Conservation (phyloP, 257 asterid species). For the Nicotiana sylvestris region DNA sequence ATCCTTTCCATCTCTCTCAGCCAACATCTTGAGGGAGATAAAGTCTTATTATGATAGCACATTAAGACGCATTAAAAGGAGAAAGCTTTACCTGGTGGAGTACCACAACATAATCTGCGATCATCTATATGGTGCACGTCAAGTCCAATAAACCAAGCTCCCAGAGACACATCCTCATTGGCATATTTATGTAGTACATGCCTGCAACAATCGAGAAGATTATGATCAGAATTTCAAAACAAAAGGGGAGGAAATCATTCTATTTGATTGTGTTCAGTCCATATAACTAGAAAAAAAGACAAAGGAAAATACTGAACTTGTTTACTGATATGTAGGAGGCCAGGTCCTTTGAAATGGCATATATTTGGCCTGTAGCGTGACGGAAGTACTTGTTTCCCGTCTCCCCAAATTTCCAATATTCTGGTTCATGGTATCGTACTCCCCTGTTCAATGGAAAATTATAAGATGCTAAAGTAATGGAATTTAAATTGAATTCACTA, state of each 20-base stretch:
- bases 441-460: constrained; percentile 47
- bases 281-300: neutral
- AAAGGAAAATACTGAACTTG: constrained; percentile 43
- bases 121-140: constrained; percentile 81
- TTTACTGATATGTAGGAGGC: constrained; percentile 69
- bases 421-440: constrained; percentile 91
- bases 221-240: constrained; percentile 4
- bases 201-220: constrained; percentile 30
- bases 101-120: constrained; percentile 89
- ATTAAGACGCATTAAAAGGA: neutral
- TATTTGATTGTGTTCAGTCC: neutral
- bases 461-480: neutral
- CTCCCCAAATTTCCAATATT: constrained; percentile 90
- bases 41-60: neutral
- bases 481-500: neutral
- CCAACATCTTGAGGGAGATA: neutral
- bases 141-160: constrained; percentile 93
- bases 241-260: neutral
- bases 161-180: constrained; percentile 90
- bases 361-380: constrained; percentile 90
- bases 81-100: constrained; percentile 63
- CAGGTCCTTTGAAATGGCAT: constrained; percentile 81
- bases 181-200: constrained; percentile 88
- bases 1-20: neutral
- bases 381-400: constrained; percentile 88